phyloP scores from a whole-genome alignment of 2,329 filamentous ascomycete species.

The Ophiostoma ulmi region DNA sequence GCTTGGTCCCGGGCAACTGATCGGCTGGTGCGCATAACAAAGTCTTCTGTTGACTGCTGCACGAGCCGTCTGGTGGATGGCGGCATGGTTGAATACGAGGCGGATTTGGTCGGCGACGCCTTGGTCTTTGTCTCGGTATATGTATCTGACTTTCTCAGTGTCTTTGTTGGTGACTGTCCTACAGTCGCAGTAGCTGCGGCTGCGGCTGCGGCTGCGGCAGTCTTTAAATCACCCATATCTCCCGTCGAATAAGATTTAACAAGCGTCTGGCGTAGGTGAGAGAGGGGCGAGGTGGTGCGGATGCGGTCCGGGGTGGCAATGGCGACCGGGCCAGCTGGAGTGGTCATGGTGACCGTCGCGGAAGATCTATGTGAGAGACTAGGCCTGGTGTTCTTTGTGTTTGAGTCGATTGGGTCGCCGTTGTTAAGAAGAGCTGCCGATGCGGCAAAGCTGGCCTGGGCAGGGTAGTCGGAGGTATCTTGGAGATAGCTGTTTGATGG shows the following conservation, averaged over 20 bases:
- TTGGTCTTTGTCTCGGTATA: not conserved
- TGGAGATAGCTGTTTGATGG: not conserved
- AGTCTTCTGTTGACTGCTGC: constrained; percentile 30
- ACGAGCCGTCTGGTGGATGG: not conserved
- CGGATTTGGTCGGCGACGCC: not conserved
- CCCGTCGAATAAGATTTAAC: not conserved
- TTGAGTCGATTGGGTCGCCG: not conserved
- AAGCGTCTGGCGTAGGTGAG: not conserved
- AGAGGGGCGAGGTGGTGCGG: not conserved
- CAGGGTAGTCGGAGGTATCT: constrained; percentile 1
- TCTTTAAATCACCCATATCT: not conserved
- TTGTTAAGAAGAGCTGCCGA: not conserved
- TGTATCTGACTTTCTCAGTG: not conserved
- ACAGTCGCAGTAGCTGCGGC: not conserved
- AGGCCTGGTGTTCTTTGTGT: not conserved
- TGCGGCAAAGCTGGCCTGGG: not conserved
- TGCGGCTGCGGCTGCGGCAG: not conserved
- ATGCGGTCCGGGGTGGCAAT: not conserved
- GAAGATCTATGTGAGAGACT: not conserved
- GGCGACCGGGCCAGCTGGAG: constrained; percentile 1
- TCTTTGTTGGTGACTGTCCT: not conserved
- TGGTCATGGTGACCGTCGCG: constrained; percentile 1
- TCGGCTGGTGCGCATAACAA: constrained; percentile 31
- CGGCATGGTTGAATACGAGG: constrained; percentile 9
- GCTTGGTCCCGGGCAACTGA: constrained; percentile 22